A percentile compares a stretch with the other conserved stretches of the same genome.
phyloP scores from a whole-genome alignment of 257 asterid genomes.

The Cinchona pubescens region DNA sequence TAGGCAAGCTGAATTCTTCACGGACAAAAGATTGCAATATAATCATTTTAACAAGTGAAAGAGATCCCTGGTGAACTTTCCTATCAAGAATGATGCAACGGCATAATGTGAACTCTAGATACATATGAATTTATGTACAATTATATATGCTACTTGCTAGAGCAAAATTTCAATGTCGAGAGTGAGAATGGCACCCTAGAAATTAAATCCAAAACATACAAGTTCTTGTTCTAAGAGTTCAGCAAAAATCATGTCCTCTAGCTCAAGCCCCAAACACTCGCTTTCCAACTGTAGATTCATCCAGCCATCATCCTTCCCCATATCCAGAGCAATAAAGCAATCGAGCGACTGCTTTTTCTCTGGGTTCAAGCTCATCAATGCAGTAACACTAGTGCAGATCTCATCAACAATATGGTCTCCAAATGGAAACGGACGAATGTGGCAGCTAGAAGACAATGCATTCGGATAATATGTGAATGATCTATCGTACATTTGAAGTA shows the following conservation, averaged over 20 bases:
- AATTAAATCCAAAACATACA: constrained; percentile 24
- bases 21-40: neutral
- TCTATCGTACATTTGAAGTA: constrained; percentile 39
- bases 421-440: constrained; percentile 39
- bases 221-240: constrained; percentile 67
- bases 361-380: constrained; percentile 28
- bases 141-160: neutral
- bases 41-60: neutral
- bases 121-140: constrained; percentile 21
- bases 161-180: constrained; percentile 7
- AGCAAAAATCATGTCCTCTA: constrained; percentile 60
- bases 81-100: neutral
- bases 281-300: constrained; percentile 76
- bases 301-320: constrained; percentile 58
- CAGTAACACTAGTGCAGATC: constrained; percentile 29
- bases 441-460: constrained; percentile 52
- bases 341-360: constrained; percentile 49
- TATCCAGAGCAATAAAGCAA: constrained; percentile 37
- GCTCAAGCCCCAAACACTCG: constrained; percentile 53
- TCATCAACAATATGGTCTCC: constrained; percentile 46
- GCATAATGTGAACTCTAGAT: neutral
- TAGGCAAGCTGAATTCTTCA: neutral
- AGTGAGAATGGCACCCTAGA: neutral
- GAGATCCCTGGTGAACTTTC: neutral
- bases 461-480: constrained; percentile 61